Evolutionary conservation across 2,329 filamentous ascomycete species (phyloP), one percentile per base, ranked within the genome.

Genomic region (Hortaea werneckii): DNA sequence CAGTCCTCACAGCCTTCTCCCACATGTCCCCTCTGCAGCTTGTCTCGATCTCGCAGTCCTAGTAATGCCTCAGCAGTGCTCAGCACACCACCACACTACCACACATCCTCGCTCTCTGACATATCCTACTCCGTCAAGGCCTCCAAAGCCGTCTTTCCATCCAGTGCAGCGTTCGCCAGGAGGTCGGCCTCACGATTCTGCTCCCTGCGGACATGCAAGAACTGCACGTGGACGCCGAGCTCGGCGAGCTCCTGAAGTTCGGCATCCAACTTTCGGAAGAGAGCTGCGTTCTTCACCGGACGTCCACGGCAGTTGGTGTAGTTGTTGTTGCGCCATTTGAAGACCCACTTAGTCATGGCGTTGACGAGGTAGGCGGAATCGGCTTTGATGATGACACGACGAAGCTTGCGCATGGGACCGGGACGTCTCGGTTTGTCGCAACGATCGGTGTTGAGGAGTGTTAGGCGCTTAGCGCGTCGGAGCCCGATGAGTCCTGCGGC

Each of bases 341-440:
- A 44, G 5, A 67, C 53, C 53, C 55, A 63, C 5, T 58, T 49
- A 1, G 61, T 58, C 47, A 65, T 52, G 4, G 59, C 55, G 26
- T 63, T 53, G 1, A 65, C 59, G 5, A 68, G 11, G 29, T 62
- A 66, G n/a, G 51, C 53, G 0, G 65, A 67, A 35, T 66, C 63
- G 0, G 63, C 54, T 37, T 62, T 60, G 45, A 66, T 58, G 6
- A 54, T 47, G 26, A 58, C 49, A 12, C 50, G 12, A 13, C n/a
- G 41, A 26, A 41, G 35, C n/a, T 13, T 44, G 30, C 8, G 10
- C 6, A 28, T 45, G 27, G 6, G 46, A 44, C 35, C 57, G 39
- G 26, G 43, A 12, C 28, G 54, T 41, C n/a, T 13, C 11, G 5
- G 48, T 50, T 34, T 40, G 12, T 5, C 5, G 2, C 1, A 12